Base-by-base conservation (phyloP, 768 basidiomycete genomes). In the Rubroboletus satanas region DNA sequence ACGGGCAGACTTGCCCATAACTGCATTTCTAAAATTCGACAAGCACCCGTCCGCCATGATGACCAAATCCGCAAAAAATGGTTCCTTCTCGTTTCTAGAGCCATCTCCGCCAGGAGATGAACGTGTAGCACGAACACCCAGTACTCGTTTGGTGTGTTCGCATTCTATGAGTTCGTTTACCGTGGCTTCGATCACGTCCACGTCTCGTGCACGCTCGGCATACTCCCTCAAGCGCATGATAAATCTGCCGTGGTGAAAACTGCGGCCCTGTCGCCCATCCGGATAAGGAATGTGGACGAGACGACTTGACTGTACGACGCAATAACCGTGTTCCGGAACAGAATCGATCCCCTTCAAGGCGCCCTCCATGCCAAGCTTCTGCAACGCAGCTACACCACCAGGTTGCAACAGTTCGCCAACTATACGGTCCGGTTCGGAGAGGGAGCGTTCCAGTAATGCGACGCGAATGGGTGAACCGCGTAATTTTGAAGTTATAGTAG, bases 331-430 rank as follows among this genome's bases (percentile, higher is more conserved):
- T 14, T 83, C 87, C 0, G 83, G 82, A 31, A 93, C 78, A 0
- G 94, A 86, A 69, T 92, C 95, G 54, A 98, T 95, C n/a, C 81
- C 85, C 26, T 98, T 89, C 43, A 97, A 71, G 51, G 84, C 85
- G 7, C 74, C 74, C 45, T 82, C 82, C 61, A 99, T 69, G 0
- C 93, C 95, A n/a, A 99, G 82, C 36, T 80, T 73, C 53, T 81
- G 73, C 43, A 99, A 74, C 1, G 93, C 84, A 12, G 77, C 75
- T 23, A 93, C 84, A 1, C 97, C 97, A 1, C 88, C 94, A 2
- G 97, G 97, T 66, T 99, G 97, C 23, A 99, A 76, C 1, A 98
- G 83, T 70, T 99, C 97, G 26, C 97, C 97, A 33, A 98, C 97
- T 61, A 99, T 98, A 17, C 97, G 82, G 77, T 98, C 93, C 0